These are phyloP conservation scores for Marasmius oreades DNA, from an alignment of 1,284 basidiomycete species.

Conservation along the genomic window DNA sequence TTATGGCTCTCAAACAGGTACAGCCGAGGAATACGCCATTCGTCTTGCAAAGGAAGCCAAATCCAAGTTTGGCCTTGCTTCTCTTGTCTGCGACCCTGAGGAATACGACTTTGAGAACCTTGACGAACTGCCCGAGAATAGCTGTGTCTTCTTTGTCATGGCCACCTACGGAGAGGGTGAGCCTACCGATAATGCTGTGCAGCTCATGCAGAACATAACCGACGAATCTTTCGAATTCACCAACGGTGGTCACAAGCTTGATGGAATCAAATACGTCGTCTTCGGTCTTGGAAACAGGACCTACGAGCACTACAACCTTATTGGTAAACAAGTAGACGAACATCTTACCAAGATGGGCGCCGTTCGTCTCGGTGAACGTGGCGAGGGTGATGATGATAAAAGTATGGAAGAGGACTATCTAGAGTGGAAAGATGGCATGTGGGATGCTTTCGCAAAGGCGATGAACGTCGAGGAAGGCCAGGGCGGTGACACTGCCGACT, in stretches of 20 bases:
- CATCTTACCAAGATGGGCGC: slow-evolving; percentile 81
- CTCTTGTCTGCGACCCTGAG: slow-evolving; percentile 93
- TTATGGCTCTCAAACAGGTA: slow-evolving; percentile 95
- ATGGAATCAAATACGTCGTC: slow-evolving; percentile 92
- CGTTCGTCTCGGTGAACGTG: slow-evolving; percentile 83
- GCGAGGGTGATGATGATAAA: slow-evolving; percentile 98
- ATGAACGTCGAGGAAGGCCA: slow-evolving; percentile 95
- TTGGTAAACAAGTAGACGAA: slow-evolving; percentile 79
- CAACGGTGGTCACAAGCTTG: slow-evolving; percentile 73
- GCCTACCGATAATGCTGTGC: slow-evolving; percentile 97
- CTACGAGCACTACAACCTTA: slow-evolving; percentile 94
- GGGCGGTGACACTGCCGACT: slow-evolving; percentile 94
- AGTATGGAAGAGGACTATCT: slow-evolving; percentile 99
- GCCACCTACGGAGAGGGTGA: slow-evolving; percentile 99
- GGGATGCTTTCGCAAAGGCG: slow-evolving; percentile 78
- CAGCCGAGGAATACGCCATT: slow-evolving; percentile 94
- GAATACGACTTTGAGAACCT: slow-evolving; percentile 98
- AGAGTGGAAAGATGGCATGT: slow-evolving; percentile 99
- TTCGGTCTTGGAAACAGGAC: slow-evolving; percentile 96
- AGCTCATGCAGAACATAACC: slow-evolving; percentile 88
- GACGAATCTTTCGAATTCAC: slow-evolving; percentile 87
- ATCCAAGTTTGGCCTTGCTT: slow-evolving; percentile 88
- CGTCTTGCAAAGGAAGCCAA: slow-evolving; percentile 94
- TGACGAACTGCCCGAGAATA: slow-evolving; percentile 85
- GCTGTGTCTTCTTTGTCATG: slow-evolving; percentile 90